Evolutionary conservation across 1,284 basidiomycete species (phyloP).

Genomic region (Leccinum griseonigrum): DNA sequence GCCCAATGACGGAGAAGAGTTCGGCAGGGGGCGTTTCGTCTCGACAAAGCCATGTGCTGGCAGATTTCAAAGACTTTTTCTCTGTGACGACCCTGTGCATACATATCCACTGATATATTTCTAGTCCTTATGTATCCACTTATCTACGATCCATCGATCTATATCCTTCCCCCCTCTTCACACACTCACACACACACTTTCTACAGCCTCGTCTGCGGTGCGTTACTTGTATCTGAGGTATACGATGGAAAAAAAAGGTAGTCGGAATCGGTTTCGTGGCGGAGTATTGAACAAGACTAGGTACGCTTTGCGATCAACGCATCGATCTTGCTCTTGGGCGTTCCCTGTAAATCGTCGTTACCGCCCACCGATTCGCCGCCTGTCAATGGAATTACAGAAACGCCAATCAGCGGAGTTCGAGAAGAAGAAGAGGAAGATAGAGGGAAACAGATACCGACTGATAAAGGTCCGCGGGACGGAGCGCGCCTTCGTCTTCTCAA

Average conservation of each 20-base stretch:
- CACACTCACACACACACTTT: background rate
- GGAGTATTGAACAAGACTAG: background rate
- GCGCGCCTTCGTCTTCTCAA: constrained; percentile 19
- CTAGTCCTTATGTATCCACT: background rate
- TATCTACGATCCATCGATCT: background rate
- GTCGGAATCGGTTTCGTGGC: background rate
- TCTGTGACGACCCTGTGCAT: background rate
- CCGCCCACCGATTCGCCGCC: constrained; percentile 25
- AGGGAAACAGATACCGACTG: constrained; percentile 11
- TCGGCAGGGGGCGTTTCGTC: background rate
- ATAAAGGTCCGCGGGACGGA: constrained; percentile 31
- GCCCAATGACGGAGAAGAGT: background rate
- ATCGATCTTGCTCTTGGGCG: constrained; percentile 5
- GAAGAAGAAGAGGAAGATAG: background rate
- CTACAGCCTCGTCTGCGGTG: constrained; percentile 3
- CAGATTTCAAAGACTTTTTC: background rate
- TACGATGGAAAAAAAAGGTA: background rate
- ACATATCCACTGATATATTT: background rate
- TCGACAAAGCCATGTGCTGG: background rate
- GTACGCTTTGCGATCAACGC: constrained; percentile 15
- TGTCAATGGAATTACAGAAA: background rate
- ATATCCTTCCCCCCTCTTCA: background rate
- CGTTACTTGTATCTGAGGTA: constrained; percentile 6
- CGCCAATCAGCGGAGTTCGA: background rate
- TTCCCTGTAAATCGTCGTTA: constrained; percentile 18